A percentile compares a stretch with the other conserved stretches of the same genome.
Conservation (phyloP, 345 rosid genomes). For the Acer negundo region DNA sequence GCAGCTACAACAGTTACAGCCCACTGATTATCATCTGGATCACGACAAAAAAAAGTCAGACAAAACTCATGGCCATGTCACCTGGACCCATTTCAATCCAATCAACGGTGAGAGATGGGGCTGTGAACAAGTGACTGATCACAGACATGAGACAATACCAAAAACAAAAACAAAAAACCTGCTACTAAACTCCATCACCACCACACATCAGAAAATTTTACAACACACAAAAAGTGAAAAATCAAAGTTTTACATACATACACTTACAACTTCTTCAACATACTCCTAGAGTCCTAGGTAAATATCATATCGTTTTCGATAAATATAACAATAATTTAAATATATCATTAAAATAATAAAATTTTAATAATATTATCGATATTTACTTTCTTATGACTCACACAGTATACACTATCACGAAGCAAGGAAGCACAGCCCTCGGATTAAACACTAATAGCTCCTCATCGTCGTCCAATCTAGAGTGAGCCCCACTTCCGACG, state of each 20-base stretch:
- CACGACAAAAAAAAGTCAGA: neutral
- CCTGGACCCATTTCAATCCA: neutral
- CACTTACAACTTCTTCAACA: neutral
- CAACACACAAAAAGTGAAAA: neutral
- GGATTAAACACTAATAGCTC: constrained; percentile 92
- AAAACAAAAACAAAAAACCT: neutral
- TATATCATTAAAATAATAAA: too few species aligned
- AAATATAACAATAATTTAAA: neutral
- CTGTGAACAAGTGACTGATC: neutral
- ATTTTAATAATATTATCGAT: too few species aligned
- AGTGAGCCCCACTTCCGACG: constrained; percentile 34
- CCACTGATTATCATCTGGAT: neutral
- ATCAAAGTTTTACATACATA: constrained; percentile 4
- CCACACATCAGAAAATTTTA: neutral
- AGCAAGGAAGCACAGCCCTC: constrained; percentile 98
- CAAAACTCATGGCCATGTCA: neutral
- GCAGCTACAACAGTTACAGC: neutral
- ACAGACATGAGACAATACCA: neutral
- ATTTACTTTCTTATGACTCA: neutral
- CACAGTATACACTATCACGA: constrained; percentile 75
- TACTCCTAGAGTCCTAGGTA: constrained; percentile 27
- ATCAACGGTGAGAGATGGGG: constrained; percentile 7
- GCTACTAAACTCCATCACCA: neutral
- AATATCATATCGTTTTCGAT: neutral
- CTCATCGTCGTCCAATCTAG: constrained; percentile 72